A percentile compares a stretch with the other conserved stretches of the same genome.
phyloP scores from a whole-genome alignment of 1,284 basidiomycete genomes.

The Vanrija humicola region DNA sequence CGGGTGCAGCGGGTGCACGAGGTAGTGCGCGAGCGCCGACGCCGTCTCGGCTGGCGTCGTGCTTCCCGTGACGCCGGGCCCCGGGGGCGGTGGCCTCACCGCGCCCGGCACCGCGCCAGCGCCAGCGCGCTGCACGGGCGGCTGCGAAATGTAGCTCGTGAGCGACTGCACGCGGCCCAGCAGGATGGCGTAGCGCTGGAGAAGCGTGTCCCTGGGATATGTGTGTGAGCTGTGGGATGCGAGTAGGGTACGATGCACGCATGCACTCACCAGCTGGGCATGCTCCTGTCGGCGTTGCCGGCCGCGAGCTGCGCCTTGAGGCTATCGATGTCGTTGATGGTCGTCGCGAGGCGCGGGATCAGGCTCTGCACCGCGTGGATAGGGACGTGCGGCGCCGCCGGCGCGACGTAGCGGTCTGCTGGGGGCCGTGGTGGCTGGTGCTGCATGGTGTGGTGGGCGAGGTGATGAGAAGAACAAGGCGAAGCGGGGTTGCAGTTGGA shows the following conservation, averaged over 20 bases:
- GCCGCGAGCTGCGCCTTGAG: conserved; percentile 30
- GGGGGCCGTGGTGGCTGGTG: neutral
- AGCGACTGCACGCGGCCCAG: conserved; percentile 36
- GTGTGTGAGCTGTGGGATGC: neutral
- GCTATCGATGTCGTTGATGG: conserved; percentile 45
- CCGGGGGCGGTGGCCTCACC: neutral
- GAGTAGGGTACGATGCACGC: neutral
- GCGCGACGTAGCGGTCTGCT: conserved; percentile 17
- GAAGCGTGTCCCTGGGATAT: conserved; percentile 32
- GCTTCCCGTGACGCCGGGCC: neutral
- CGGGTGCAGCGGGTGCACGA: conserved; percentile 39
- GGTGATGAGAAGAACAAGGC: neutral
- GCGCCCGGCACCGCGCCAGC: neutral
- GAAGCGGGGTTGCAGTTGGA: neutral
- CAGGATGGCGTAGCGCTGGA: conserved; percentile 40
- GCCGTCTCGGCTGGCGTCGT: neutral
- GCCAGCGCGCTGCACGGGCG: neutral
- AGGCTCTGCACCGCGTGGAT: conserved; percentile 28
- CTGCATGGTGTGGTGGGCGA: neutral
- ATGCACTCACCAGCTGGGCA: conserved; percentile 40
- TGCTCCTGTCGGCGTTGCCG: conserved; percentile 29
- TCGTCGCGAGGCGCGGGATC: conserved; percentile 34
- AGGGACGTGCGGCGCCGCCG: conserved; percentile 29
- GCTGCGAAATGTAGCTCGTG: conserved; percentile 25
- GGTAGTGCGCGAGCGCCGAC: conserved; percentile 20